A percentile compares a stretch with the other conserved stretches of the same genome.
Evolutionary conservation across 139 green algal species (phyloP).

Genomic region (Chlamydomonas sphaeroides): DNA sequence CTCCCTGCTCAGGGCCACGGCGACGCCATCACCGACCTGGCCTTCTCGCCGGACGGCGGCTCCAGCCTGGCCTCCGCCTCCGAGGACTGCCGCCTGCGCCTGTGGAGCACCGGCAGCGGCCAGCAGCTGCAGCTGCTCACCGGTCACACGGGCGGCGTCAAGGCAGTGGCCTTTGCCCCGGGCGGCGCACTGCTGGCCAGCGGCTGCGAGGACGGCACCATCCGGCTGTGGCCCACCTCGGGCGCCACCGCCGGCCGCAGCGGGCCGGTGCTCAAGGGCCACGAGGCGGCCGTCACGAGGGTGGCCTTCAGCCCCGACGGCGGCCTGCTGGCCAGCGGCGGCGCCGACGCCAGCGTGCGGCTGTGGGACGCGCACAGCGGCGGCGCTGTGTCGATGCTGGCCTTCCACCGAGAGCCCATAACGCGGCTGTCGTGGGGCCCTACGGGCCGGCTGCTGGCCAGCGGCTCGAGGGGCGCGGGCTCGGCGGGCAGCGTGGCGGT

Average conservation of each 20-base stretch:
- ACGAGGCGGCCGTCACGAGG: not conserved
- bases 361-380: slow-evolving; percentile 12
- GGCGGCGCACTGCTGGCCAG: not conserved
- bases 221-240: slow-evolving; percentile 4
- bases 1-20: slow-evolving; percentile 26
- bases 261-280: not conserved
- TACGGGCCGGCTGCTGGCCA: slow-evolving; percentile 7
- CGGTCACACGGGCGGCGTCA: not conserved
- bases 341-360: slow-evolving; percentile 12
- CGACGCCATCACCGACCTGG: slow-evolving; percentile 1
- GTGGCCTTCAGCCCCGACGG: slow-evolving; percentile 6
- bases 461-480: slow-evolving; percentile 7
- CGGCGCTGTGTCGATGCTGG: not conserved
- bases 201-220: slow-evolving; percentile 7
- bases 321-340: slow-evolving; percentile 1
- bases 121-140: not conserved
- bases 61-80: not conserved
- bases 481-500: slow-evolving; percentile 3
- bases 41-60: not conserved
- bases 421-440: slow-evolving; percentile 1
- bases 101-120: slow-evolving; percentile 20
- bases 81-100: slow-evolving; percentile 30
- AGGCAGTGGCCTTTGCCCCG: not conserved
- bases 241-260: not conserved
- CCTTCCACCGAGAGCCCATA: slow-evolving; percentile 3